A percentile compares a stretch with the other conserved stretches of the same genome.
phyloP scores from a whole-genome alignment of 1,284 basidiomycete species.

The Irpex rosettiformis region DNA sequence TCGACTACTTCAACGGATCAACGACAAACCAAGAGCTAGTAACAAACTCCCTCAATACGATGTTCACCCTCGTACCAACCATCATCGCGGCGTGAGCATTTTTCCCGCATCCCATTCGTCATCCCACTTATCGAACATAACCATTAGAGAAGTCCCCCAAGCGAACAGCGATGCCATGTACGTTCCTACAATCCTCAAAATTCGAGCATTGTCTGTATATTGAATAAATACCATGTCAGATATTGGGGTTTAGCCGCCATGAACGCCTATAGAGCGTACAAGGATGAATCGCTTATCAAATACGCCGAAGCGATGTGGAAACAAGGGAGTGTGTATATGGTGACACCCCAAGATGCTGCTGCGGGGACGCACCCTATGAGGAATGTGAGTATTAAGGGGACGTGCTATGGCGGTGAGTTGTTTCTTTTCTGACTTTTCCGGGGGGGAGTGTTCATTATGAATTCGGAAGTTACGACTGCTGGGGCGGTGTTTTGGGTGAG shows the following conservation, averaged over 20 bases:
- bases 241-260: conserved; percentile 3
- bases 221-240: not conserved
- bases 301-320: not conserved
- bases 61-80: too few relatives aligned
- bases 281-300: not conserved
- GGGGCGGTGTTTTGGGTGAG: not conserved
- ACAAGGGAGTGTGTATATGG: not conserved
- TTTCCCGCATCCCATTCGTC: too few relatives aligned
- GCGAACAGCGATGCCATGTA: not conserved
- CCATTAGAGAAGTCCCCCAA: not conserved
- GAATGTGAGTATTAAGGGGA: not conserved
- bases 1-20: too few relatives aligned
- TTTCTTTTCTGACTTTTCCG: too few relatives aligned
- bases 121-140: too few relatives aligned
- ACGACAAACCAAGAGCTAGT: too few relatives aligned
- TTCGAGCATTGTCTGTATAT: too few relatives aligned
- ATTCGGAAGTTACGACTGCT: not conserved
- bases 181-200: too few relatives aligned
- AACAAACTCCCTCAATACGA: too few relatives aligned
- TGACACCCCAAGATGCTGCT: not conserved
- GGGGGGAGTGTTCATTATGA: too few relatives aligned
- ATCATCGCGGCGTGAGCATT: too few relatives aligned
- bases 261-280: conserved; percentile 1
- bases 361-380: not conserved
- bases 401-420: not conserved